Evolutionary conservation across 2,329 filamentous ascomycete genomes (phyloP).

Genomic region (Colletotrichum truncatum): DNA sequence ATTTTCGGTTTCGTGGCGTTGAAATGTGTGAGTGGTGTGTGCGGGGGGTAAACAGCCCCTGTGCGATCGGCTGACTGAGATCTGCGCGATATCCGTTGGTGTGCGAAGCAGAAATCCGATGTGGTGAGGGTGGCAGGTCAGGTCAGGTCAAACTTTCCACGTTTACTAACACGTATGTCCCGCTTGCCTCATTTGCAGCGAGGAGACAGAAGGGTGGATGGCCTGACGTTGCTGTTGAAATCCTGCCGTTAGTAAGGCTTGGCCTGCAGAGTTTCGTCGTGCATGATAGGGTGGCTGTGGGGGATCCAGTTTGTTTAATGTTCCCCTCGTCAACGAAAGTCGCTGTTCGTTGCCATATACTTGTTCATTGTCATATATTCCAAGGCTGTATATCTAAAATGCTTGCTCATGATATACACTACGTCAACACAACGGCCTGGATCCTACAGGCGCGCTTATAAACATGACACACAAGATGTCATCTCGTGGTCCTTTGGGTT

Average conservation of each 20-base stretch:
- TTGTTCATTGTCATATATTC: conserved; percentile 7
- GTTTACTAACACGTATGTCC: not conserved
- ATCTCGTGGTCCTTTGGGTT: not conserved
- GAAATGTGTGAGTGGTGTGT: not conserved
- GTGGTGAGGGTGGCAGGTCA: not conserved
- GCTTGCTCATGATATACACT: conserved; percentile 6
- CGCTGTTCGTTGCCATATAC: not conserved
- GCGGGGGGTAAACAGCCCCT: not conserved
- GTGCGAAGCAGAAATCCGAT: not conserved
- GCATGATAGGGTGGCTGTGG: conserved; percentile 2
- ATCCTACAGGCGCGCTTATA: not conserved
- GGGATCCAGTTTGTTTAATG: no score
- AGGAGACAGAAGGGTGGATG: not conserved
- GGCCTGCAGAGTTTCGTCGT: conserved; percentile 1
- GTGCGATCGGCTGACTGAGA: not conserved
- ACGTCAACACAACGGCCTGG: not conserved
- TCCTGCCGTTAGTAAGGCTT: conserved; percentile 18
- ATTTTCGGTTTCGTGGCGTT: no score
- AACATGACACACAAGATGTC: no score
- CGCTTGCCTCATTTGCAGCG: not conserved
- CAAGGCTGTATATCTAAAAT: not conserved
- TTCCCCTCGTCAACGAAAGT: not conserved
- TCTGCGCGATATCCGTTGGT: not conserved
- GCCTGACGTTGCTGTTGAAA: not conserved
- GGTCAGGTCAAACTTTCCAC: not conserved